A percentile compares a stretch with the other conserved stretches of the same genome.
Conservation (phyloP, 1,139 yeast genomes). For the Hanseniaspora sp. region DNA sequence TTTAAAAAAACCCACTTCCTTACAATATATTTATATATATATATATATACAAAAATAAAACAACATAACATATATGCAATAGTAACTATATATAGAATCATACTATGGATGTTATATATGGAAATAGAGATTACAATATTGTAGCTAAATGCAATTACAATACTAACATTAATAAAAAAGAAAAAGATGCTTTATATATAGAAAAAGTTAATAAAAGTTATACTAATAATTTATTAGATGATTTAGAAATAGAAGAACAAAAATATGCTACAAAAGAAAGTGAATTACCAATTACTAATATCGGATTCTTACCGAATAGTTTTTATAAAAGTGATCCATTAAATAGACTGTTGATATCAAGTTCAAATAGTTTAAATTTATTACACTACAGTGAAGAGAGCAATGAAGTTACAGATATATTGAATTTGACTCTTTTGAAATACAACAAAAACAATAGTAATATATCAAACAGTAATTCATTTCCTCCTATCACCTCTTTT, state of each 20-base stretch:
- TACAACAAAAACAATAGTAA: conserved; percentile 25
- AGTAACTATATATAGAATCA: background rate
- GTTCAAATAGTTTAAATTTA: background rate
- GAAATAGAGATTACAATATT: conserved; percentile 1
- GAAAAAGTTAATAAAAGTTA: background rate
- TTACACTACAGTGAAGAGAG: conserved; percentile 20
- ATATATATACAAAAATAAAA: background rate
- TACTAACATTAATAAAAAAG: background rate
- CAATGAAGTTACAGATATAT: conserved; percentile 24
- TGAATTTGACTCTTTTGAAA: conserved; percentile 28
- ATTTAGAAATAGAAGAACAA: background rate
- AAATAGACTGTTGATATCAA: conserved; percentile 7
- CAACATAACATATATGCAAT: background rate
- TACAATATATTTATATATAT: too few species aligned
- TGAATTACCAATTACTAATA: conserved; percentile 6
- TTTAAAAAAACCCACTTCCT: too few species aligned
- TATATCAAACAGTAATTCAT: conserved; percentile 23
- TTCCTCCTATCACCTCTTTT: conserved; percentile 81
- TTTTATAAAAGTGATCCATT: conserved; percentile 8
- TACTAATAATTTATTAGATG: background rate
- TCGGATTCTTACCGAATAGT: conserved; percentile 3
- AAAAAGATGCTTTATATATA: background rate
- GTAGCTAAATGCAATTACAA: conserved; percentile 13
- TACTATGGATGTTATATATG: conserved; percentile 4
- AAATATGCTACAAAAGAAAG: background rate